Base-by-base conservation (phyloP, 2,329 filamentous ascomycete species). In the Penicillium sp. region DNA sequence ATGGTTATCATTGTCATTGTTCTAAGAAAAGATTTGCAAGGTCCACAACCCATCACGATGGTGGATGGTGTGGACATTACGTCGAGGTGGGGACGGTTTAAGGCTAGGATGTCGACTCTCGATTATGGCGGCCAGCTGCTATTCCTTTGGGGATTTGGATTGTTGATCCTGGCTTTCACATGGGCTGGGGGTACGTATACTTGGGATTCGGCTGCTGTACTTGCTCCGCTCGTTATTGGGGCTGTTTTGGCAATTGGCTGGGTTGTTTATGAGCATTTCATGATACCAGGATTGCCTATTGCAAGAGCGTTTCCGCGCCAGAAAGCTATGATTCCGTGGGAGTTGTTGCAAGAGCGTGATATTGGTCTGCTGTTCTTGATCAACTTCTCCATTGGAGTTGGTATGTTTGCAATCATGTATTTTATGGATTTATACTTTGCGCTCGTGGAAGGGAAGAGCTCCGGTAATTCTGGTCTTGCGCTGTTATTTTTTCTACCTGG, bases 361-460 rank as follows among this genome's bases (percentile, higher is more conserved):
- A 74, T 51, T 18, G 38, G 38, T 58, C 69, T 76, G 12, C 77
- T 83, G 3, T 49, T 53, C 15, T 10, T 33, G 16, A 36, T 38
- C 23, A 49, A 47, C 21, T 42, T 29, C 16, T 26, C 53, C 2
- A 47, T 56, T 26, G 53, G 53, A 4, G 38, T 42, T 63, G 63
- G 71, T 0, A 68, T 77, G 58, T 79, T 79, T 65, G 74, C 79
- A 12, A 81, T 85, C 1, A 81, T 88, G 58, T 89, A 88, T 67
- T 89, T 88, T 60, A 82, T 86, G 59, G 83, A 82, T 15, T 78
- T 88, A 16, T 89, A 87, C 67, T 88, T 88, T 65, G 81, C 82
- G 2, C 70, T 86, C 15, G 85, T 87, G 0, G 72, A 83, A 67
- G 77, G 75, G 6, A 81, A 81, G 55, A 66, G 58, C 26, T 75